A percentile compares a stretch with the other conserved stretches of the same genome.
Evolutionary conservation across 495 filamentous ascomycete species (phyloP).

Genomic region (Daldinia vernicosa): DNA sequence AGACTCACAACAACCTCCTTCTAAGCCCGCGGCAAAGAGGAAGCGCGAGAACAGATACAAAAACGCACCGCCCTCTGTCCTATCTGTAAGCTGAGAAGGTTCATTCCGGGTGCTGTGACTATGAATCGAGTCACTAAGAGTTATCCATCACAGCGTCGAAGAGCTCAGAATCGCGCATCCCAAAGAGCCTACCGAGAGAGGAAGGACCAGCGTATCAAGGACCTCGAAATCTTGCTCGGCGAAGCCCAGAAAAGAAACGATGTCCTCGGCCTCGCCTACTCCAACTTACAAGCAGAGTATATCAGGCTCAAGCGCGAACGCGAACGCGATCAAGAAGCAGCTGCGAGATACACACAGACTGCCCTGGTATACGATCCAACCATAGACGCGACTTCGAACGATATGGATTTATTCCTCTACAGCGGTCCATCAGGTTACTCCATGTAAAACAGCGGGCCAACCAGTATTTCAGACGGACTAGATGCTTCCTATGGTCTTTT

Average conservation of each 20-base stretch:
- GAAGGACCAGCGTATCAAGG: slow-evolving; percentile 83
- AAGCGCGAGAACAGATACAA: slow-evolving; percentile 62
- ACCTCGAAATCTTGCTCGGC: slow-evolving; percentile 79
- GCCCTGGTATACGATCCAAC: slow-evolving; percentile 34
- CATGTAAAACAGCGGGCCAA: slow-evolving; percentile 12
- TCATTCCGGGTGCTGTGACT: neutral
- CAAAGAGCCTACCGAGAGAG: slow-evolving; percentile 86
- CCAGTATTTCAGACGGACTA: neutral
- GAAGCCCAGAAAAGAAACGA: slow-evolving; percentile 59
- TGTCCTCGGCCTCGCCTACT: slow-evolving; percentile 53
- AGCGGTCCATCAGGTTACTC: slow-evolving; percentile 24
- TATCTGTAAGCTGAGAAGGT: slow-evolving; percentile 51
- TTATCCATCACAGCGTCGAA: slow-evolving; percentile 54
- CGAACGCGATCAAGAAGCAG: slow-evolving; percentile 36
- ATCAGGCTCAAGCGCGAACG: slow-evolving; percentile 50
- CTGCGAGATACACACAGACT: slow-evolving; percentile 32
- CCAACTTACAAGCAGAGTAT: slow-evolving; percentile 53
- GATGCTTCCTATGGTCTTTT: neutral
- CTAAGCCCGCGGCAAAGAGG: slow-evolving; percentile 55
- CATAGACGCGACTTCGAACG: slow-evolving; percentile 21
- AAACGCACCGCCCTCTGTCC: slow-evolving; percentile 58
- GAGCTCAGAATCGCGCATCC: slow-evolving; percentile 67
- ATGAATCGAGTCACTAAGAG: slow-evolving; percentile 33
- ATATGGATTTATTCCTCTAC: slow-evolving; percentile 39
- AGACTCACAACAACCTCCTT: slow-evolving; percentile 47